phyloP scores from a whole-genome alignment of 1,139 yeast genomes.

The Yamadazyma friedrichii region DNA sequence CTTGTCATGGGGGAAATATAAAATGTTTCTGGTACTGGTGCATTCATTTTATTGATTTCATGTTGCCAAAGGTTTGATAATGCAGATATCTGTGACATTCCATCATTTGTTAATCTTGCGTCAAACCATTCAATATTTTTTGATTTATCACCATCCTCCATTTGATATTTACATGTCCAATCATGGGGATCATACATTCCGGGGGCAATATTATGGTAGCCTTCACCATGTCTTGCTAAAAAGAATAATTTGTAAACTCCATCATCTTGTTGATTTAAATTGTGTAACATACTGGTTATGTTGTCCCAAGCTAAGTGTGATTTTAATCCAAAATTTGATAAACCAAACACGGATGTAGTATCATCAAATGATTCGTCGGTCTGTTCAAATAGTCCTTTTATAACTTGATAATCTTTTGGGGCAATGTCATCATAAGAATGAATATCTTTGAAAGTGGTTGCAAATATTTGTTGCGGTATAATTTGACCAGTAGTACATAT shows the following conservation, averaged over 20 bases:
- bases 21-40: slow-evolving; percentile 28
- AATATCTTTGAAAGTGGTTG: background rate
- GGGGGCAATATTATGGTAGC: slow-evolving; percentile 37
- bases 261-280: slow-evolving; percentile 13
- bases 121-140: slow-evolving; percentile 34
- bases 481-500: background rate
- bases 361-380: slow-evolving; percentile 3
- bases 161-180: slow-evolving; percentile 37
- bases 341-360: slow-evolving; percentile 1
- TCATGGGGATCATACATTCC: slow-evolving; percentile 16
- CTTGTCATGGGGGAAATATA: slow-evolving; percentile 38
- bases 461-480: slow-evolving; percentile 3
- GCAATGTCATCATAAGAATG: slow-evolving; percentile 2
- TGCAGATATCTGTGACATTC: slow-evolving; percentile 20
- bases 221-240: slow-evolving; percentile 43
- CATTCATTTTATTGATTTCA: slow-evolving; percentile 17
- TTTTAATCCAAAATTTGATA: slow-evolving; percentile 7
- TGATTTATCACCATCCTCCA: slow-evolving; percentile 26
- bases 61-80: slow-evolving; percentile 21
- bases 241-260: slow-evolving; percentile 28
- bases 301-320: slow-evolving; percentile 12
- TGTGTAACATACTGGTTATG: slow-evolving; percentile 11
- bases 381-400: slow-evolving; percentile 7
- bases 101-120: slow-evolving; percentile 32
- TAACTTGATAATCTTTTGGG: slow-evolving; percentile 5